These are phyloP conservation scores for Neurospora tetrasperma DNA, from an alignment of 495 filamentous ascomycete genomes.

Conservation along the genomic window DNA sequence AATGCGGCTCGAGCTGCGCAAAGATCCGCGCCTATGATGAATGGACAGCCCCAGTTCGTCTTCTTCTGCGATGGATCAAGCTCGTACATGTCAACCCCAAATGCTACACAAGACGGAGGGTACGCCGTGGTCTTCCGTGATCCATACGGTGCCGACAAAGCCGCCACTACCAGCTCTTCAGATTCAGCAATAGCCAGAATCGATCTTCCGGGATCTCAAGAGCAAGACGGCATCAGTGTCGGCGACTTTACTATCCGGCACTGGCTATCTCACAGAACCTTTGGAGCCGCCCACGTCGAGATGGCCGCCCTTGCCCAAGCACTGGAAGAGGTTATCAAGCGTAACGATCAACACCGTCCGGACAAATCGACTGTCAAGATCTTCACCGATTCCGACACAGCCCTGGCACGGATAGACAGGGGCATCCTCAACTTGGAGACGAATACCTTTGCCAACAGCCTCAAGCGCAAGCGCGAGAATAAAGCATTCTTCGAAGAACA, in stretches of 20 bases:
- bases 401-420: too few relatives aligned
- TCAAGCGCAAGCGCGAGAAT: neutral
- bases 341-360: neutral
- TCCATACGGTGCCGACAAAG: neutral
- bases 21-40: neutral
- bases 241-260: neutral
- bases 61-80: neutral
- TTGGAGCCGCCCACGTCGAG: too few relatives aligned
- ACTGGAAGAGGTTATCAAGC: neutral
- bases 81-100: accelerated
- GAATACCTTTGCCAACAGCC: neutral
- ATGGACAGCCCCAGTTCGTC: neutral
- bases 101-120: neutral
- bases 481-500: accelerated
- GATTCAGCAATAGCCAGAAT: too few relatives aligned
- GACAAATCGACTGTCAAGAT: neutral
- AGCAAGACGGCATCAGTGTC: too few relatives aligned
- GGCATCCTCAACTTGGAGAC: too few relatives aligned
- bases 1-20: neutral
- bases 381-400: too few relatives aligned
- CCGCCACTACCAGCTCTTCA: too few relatives aligned
- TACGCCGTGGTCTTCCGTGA: neutral
- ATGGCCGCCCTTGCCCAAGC: neutral
- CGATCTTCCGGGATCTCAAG: too few relatives aligned
- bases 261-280: neutral